phyloP scores from a whole-genome alignment of 108 stramenopile genomes.

The Cyclotella kingstonii region DNA sequence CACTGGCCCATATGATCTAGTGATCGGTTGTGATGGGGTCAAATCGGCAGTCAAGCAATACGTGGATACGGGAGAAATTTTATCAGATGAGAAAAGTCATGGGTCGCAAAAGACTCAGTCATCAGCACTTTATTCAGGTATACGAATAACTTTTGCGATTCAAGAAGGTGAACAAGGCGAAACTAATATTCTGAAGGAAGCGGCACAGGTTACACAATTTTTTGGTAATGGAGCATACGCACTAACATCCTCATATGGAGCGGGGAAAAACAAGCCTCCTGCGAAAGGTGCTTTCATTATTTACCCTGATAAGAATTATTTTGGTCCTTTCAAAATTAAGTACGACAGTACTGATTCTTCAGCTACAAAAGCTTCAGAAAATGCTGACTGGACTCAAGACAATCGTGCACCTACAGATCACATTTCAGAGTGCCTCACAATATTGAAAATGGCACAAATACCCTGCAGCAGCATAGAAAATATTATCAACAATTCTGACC shows the following conservation, averaged over 20 bases:
- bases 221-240: conserved; percentile 78
- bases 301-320: conserved; percentile 65
- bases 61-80: conserved; percentile 43
- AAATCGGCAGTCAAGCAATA: conserved; percentile 67
- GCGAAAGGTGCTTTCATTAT: conserved; percentile 61
- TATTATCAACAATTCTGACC: conserved; percentile 47
- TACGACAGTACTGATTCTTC: neutral
- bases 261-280: conserved; percentile 44
- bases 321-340: conserved; percentile 57
- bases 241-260: conserved; percentile 65
- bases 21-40: conserved; percentile 84
- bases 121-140: conserved; percentile 72
- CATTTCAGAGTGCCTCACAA: conserved; percentile 13
- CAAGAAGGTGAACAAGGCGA: conserved; percentile 41
- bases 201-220: conserved; percentile 48
- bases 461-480: conserved; percentile 43
- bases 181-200: neutral
- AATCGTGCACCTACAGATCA: conserved; percentile 32
- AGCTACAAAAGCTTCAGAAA: conserved; percentile 44
- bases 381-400: conserved; percentile 71
- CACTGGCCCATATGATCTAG: conserved; percentile 71
- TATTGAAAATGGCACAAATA: conserved; percentile 31
- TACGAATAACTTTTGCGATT: conserved; percentile 75
- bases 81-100: neutral
- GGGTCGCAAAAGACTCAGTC: conserved; percentile 16